Evolutionary conservation across 208 protist genomes (phyloP).

Genomic region (Acanthamoeba culbertsoni): DNA sequence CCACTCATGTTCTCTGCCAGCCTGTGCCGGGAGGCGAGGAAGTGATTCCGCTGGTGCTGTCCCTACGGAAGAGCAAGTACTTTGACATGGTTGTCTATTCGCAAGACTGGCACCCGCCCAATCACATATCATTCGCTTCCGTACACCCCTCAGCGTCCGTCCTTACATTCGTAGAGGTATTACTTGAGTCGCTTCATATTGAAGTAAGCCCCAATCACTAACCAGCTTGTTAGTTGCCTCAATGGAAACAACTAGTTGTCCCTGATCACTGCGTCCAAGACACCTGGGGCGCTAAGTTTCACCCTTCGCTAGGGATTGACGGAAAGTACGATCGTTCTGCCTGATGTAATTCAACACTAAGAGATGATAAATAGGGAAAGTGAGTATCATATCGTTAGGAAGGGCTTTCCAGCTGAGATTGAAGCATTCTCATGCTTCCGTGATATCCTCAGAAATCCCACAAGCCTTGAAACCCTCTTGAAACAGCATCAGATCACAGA

Average conservation of each 20-base stretch:
- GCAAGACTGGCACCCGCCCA: constrained; percentile 81
- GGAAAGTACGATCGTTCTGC: background rate
- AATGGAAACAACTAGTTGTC: constrained; percentile 78
- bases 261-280: constrained; percentile 83
- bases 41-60: constrained; percentile 72
- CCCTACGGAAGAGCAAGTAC: constrained; percentile 21
- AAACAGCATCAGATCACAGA: background rate
- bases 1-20: background rate
- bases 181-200: too few species aligned
- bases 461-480: background rate
- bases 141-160: constrained; percentile 65
- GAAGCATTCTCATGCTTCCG: constrained; percentile 46
- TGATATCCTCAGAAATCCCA: constrained; percentile 24
- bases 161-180: constrained; percentile 60
- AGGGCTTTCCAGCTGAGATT: constrained; percentile 18
- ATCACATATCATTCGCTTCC: constrained; percentile 82
- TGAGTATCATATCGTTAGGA: background rate
- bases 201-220: background rate
- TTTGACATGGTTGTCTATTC: constrained; percentile 81
- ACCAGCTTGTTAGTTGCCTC: background rate
- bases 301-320: constrained; percentile 54
- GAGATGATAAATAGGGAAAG: too few species aligned
- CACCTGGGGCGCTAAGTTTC: constrained; percentile 74
- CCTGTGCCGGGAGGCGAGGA: background rate
- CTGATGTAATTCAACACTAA: background rate